phyloP scores from a whole-genome alignment of 163 green algal species.

The Scenedesmus sp. region DNA sequence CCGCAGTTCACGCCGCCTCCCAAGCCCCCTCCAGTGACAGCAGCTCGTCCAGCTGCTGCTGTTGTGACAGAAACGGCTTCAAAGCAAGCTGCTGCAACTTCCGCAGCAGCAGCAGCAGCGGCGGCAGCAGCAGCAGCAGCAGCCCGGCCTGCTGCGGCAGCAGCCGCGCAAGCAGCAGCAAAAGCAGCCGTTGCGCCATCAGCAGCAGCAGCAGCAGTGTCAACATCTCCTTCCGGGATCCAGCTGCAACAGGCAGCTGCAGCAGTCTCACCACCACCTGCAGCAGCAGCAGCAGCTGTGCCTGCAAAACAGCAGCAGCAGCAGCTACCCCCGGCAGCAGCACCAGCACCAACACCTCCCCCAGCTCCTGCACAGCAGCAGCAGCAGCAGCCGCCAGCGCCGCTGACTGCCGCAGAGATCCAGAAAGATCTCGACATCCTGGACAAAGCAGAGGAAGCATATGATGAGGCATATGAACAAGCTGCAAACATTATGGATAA shows the following conservation, averaged over 20 bases:
- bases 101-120: neutral
- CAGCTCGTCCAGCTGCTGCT: too few species aligned
- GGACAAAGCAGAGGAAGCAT: neutral
- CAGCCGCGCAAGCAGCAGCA: neutral
- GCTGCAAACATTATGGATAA: neutral
- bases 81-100: neutral
- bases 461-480: neutral
- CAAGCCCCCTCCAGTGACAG: neutral
- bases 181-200: neutral
- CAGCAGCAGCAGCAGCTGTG: neutral
- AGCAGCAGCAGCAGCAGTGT: neutral
- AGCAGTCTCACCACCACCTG: neutral
- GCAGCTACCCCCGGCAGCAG: neutral
- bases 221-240: neutral
- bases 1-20: neutral
- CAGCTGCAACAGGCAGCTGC: neutral
- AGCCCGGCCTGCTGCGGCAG: neutral
- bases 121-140: slow-evolving; percentile 12
- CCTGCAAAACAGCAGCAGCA: neutral
- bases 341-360: too few species aligned
- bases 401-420: neutral
- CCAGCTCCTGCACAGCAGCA: neutral
- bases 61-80: neutral
- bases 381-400: neutral
- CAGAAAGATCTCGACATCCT: neutral